Evolutionary conservation across 1,284 basidiomycete genomes (phyloP).

Genomic region (Moesziomyces parantarcticus): DNA sequence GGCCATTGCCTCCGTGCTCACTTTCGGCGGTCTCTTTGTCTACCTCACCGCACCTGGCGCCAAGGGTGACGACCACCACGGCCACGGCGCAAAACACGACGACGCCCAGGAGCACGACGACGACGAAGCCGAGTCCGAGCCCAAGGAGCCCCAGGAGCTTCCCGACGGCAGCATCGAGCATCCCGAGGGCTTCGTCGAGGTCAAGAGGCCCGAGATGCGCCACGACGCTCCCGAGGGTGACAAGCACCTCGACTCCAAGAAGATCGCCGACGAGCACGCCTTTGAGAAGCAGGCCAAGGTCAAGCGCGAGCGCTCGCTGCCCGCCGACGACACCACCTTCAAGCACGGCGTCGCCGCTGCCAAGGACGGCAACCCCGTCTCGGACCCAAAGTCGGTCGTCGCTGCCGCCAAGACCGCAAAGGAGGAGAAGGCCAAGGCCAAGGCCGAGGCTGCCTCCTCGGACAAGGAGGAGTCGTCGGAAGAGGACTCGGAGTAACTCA

Average conservation of each 20-base stretch:
- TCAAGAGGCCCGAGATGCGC: slow-evolving; percentile 40
- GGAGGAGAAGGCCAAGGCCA: slow-evolving; percentile 38
- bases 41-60: slow-evolving; percentile 48
- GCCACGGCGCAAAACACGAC: slow-evolving; percentile 24
- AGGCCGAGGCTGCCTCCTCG: slow-evolving; percentile 11
- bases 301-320: slow-evolving; percentile 32
- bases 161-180: slow-evolving; percentile 51
- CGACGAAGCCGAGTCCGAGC: slow-evolving; percentile 12
- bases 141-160: slow-evolving; percentile 43
- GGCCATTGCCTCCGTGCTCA: slow-evolving; percentile 51
- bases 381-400: slow-evolving; percentile 42
- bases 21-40: slow-evolving; percentile 52
- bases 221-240: slow-evolving; percentile 45
- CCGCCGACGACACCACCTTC: slow-evolving; percentile 45
- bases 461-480: slow-evolving; percentile 11
- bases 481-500: slow-evolving; percentile 12
- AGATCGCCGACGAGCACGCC: slow-evolving; percentile 42
- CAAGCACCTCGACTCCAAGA: slow-evolving; percentile 42
- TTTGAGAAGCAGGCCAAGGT: slow-evolving; percentile 40
- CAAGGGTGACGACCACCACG: slow-evolving; percentile 32
- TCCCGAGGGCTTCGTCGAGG: slow-evolving; percentile 50
- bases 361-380: slow-evolving; percentile 50
- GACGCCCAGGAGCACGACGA: slow-evolving; percentile 17
- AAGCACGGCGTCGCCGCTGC: slow-evolving; percentile 49
- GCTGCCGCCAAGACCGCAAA: slow-evolving; percentile 41